Base-by-base conservation (phyloP, 2,329 filamentous ascomycete genomes). In the Podosphaera xanthii region DNA sequence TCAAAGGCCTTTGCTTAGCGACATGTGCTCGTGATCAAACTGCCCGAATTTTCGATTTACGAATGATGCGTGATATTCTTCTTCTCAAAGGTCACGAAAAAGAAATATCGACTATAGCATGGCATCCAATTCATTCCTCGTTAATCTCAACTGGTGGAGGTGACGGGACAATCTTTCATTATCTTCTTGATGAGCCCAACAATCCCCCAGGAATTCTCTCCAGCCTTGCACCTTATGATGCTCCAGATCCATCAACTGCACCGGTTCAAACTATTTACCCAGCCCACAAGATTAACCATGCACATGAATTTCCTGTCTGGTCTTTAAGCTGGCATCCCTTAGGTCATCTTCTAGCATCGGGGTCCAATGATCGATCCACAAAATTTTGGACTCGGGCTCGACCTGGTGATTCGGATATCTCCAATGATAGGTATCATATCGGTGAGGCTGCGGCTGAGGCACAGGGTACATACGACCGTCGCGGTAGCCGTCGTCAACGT, bases 1-100 rank as follows among this genome's bases (percentile, higher is more conserved):
- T 87, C 8, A 84, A 87, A 67, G 90, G 87, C 36, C 79, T 84
- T 63, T 84, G 94, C 62, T 78, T 98, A 55, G 92, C 91, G 42
- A 96, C 92, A 0, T 94, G 89, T 38, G 92, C 90, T 50, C 81
- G 92, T 69, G 92, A 98, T 67, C 87, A 94, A 70, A 94, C 87
- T 0, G 89, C 90, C 7, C 82, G 92, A 61, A 82, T 98, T 53
- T 97, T 97, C 67, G 92, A 98, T 70, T 77, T 98, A 59, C 82
- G 92, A 56, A 95, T 95, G 86, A 97, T 98, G 92, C 86, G 92
- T 63, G 92, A 98, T 70, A 90, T 97, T 59, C 87, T 89, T 65
- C 80, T 97, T 54, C 79, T 98, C 31, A 86, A 91, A 65, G 92
- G 92, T 6, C 90, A 97, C 69, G 90, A 97, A 65, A 97, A 96